A percentile compares a stretch with the other conserved stretches of the same genome.
Conservation (phyloP, 495 filamentous ascomycete species). For the Trichoderma asperelloides region DNA sequence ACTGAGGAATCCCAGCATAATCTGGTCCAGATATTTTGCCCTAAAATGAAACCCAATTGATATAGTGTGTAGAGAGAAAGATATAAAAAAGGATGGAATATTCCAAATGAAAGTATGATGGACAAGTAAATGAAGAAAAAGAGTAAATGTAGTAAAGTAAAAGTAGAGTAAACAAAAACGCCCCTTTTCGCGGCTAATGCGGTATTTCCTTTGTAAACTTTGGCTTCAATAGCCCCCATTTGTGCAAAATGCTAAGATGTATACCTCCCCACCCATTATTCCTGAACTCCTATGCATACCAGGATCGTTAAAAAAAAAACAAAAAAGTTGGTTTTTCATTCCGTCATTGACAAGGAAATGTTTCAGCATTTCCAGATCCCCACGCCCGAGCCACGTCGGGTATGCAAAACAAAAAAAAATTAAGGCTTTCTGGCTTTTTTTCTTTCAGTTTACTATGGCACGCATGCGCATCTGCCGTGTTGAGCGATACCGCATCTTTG, state of each 20-base stretch:
- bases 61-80: background rate
- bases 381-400: background rate
- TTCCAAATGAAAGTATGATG: background rate
- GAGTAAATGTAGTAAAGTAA: background rate
- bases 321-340: background rate
- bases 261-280: background rate
- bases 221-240: background rate
- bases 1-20: background rate
- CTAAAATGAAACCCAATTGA: background rate
- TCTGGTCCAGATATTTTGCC: background rate
- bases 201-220: background rate
- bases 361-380: background rate
- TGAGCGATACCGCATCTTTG: background rate
- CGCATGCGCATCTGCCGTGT: background rate
- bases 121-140: background rate
- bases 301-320: conserved; percentile 3
- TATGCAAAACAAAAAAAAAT: background rate
- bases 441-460: background rate
- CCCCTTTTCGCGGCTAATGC: background rate
- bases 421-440: background rate
- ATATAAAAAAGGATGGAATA: background rate
- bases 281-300: conserved; percentile 5
- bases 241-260: background rate
- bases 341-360: conserved; percentile 2
- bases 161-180: background rate